Evolutionary conservation across 768 basidiomycete genomes (phyloP).

Genomic region (Russula foetens): DNA sequence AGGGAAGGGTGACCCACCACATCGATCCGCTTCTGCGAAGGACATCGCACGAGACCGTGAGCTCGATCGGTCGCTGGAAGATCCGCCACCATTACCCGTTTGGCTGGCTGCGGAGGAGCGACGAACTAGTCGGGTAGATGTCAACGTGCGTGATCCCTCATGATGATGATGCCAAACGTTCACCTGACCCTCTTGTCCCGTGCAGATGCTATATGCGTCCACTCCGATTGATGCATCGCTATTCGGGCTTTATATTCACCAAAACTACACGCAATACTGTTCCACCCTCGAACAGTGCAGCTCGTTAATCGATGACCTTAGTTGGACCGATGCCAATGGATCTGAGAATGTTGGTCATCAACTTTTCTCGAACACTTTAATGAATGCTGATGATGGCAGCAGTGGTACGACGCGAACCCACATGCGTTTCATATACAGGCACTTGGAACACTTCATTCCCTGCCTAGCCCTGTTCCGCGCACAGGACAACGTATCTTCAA

Average conservation of each 20-base stretch:
- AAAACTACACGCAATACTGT: slow-evolving; percentile 88
- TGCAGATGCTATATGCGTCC: slow-evolving; percentile 65
- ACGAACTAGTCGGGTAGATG: slow-evolving; percentile 62
- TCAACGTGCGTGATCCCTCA: slow-evolving; percentile 45
- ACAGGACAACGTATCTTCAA: slow-evolving; percentile 79
- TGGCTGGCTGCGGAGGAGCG: slow-evolving; percentile 57
- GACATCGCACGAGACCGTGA: slow-evolving; percentile 56
- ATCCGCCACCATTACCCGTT: slow-evolving; percentile 48
- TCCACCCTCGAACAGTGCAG: slow-evolving; percentile 66
- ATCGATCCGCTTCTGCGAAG: slow-evolving; percentile 45
- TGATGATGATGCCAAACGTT: neutral
- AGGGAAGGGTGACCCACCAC: slow-evolving; percentile 73
- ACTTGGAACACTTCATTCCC: slow-evolving; percentile 75
- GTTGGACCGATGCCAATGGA: slow-evolving; percentile 64
- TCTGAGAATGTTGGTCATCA: slow-evolving; percentile 40
- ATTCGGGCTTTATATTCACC: slow-evolving; percentile 85
- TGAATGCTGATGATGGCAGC: neutral
- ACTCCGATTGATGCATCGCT: slow-evolving; percentile 89
- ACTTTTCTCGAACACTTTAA: neutral
- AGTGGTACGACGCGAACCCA: slow-evolving; percentile 66
- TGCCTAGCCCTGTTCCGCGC: slow-evolving; percentile 80
- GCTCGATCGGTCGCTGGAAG: slow-evolving; percentile 44
- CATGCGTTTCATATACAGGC: slow-evolving; percentile 82
- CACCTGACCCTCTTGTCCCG: neutral
- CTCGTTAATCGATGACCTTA: slow-evolving; percentile 63